Percentiles rank a stretch among this genome's conserved stretches.
phyloP scores from a whole-genome alignment of 164 flowering plant genomes.

The Dillenia turbinata region DNA sequence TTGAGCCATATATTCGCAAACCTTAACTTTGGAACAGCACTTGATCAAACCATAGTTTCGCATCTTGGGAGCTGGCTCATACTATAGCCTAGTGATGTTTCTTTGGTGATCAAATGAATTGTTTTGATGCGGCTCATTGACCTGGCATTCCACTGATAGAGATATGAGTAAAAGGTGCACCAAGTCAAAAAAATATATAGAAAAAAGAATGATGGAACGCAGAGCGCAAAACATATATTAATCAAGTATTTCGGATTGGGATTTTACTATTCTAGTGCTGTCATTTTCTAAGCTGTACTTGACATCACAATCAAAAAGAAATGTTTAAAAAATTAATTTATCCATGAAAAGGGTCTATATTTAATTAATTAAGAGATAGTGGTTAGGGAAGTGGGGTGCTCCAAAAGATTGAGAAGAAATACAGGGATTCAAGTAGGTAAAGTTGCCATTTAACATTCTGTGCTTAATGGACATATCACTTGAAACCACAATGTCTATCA shows the following conservation, averaged over 20 bases:
- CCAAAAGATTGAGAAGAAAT: background rate
- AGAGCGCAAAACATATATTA: background rate
- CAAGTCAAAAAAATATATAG: background rate
- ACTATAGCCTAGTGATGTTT: no score
- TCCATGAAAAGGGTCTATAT: background rate
- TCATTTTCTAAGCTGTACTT: constrained; percentile 17
- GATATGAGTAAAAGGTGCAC: constrained; percentile 16
- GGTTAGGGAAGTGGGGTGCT: constrained; percentile 18
- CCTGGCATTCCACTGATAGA: constrained; percentile 29
- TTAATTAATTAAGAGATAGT: constrained; percentile 5
- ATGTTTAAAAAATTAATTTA: background rate
- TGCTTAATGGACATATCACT: constrained; percentile 20
- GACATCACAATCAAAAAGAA: constrained; percentile 21
- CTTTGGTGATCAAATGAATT: no score
- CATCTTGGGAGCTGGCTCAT: no score
- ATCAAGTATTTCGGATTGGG: background rate
- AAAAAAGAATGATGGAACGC: no score
- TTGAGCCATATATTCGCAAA: no score
- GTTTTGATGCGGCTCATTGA: constrained; percentile 11
- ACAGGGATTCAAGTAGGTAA: constrained; percentile 20
- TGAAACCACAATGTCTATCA: constrained; percentile 9
- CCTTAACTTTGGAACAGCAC: no score
- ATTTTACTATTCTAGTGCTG: constrained; percentile 7
- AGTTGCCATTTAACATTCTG: constrained; percentile 10
- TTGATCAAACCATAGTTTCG: no score